Percentiles rank a stretch among this genome's conserved stretches.
phyloP scores from a whole-genome alignment of 2,329 filamentous ascomycete species.

The Apiospora marii region DNA sequence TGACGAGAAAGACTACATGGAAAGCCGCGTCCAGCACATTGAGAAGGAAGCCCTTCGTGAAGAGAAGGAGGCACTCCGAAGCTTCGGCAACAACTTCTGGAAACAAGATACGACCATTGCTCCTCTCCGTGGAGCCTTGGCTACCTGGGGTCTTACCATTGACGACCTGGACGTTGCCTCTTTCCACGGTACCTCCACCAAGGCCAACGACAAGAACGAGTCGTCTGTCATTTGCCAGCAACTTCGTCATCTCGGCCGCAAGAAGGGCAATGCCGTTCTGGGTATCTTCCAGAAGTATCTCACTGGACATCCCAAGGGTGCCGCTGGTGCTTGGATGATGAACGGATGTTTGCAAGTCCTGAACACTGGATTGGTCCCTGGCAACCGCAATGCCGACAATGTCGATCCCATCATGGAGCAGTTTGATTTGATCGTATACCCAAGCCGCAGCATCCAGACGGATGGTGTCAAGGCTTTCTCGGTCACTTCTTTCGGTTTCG shows the following conservation, averaged over 20 bases:
- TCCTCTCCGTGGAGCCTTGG: conserved; percentile 92
- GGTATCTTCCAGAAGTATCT: conserved; percentile 99
- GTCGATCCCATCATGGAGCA: conserved; percentile 96
- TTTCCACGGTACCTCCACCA: conserved; percentile 98
- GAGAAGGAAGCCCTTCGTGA: conserved; percentile 88
- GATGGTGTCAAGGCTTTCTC: conserved; percentile 99
- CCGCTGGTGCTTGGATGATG: conserved; percentile 99
- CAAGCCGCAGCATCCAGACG: conserved; percentile 93
- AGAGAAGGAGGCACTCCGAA: conserved; percentile 90
- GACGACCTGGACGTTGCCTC: conserved; percentile 95
- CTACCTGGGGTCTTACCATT: conserved; percentile 97
- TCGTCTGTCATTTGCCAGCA: conserved; percentile 97
- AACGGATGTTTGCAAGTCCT: conserved; percentile 97
- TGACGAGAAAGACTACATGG: conserved; percentile 83
- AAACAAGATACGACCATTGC: conserved; percentile 93
- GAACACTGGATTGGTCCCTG: conserved; percentile 91
- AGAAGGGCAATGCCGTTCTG: conserved; percentile 94
- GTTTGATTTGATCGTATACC: conserved; percentile 97
- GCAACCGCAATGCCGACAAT: conserved; percentile 98
- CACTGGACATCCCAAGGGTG: conserved; percentile 98
- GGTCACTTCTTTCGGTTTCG: conserved; percentile 98
- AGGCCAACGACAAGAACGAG: conserved; percentile 99
- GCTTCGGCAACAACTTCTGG: conserved; percentile 99
- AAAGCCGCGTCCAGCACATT: conserved; percentile 86
- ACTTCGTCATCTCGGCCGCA: conserved; percentile 90